Conservation (phyloP, 2,329 filamentous ascomycete species). For the Endothia cerciana region DNA sequence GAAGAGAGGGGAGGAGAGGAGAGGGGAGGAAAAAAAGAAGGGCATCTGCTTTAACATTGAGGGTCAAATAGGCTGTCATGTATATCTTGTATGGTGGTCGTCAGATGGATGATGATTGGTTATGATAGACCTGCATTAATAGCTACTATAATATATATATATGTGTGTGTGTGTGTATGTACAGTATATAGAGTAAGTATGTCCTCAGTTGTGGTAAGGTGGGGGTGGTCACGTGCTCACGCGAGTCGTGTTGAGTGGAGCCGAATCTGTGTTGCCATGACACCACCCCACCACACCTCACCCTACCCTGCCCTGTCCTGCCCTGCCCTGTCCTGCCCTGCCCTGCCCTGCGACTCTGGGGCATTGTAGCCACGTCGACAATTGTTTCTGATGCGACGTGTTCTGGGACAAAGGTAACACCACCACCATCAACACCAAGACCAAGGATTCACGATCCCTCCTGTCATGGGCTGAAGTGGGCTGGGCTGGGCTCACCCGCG, state of each 20-base stretch:
- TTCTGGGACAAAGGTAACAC: neutral
- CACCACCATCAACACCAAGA: neutral
- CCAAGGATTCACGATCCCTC: neutral
- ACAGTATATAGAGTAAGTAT: too few relatives aligned
- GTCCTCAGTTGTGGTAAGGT: too few relatives aligned
- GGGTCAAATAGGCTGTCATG: too few relatives aligned
- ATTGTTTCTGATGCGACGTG: neutral
- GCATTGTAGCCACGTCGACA: neutral
- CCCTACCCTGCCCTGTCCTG: neutral
- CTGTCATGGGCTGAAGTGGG: neutral
- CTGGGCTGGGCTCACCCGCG: neutral
- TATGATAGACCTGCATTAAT: too few relatives aligned
- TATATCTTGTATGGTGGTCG: too few relatives aligned
- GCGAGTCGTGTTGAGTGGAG: neutral
- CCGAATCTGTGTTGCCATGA: neutral
- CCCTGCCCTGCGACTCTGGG: neutral
- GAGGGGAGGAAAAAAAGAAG: too few relatives aligned
- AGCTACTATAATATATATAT: too few relatives aligned
- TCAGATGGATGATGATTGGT: too few relatives aligned
- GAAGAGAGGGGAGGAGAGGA: too few relatives aligned
- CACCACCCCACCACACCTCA: too few relatives aligned
- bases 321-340: neutral
- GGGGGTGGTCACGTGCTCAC: constrained; percentile 3
- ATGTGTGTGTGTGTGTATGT: too few relatives aligned
- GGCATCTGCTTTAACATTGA: too few relatives aligned